phyloP scores from a whole-genome alignment of 208 protist species.

The Angomonas ambiguus region DNA sequence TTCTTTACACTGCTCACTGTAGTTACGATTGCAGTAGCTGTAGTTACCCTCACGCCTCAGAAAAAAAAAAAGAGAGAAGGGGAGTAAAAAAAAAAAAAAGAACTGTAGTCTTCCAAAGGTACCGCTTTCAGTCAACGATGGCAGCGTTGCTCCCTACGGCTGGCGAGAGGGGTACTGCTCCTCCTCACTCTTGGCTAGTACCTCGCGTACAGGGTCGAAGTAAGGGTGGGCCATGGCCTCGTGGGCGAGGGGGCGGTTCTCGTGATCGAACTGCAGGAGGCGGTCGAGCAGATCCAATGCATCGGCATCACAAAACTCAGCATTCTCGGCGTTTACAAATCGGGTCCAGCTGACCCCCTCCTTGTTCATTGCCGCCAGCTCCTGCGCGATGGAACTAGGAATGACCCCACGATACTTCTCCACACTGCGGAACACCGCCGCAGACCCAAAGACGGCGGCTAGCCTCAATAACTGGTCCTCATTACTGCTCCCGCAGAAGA shows the following conservation, averaged over 20 bases:
- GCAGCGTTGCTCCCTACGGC: neutral
- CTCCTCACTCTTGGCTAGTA: constrained; percentile 31
- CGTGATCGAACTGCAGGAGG: constrained; percentile 96
- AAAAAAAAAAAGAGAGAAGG: constrained; percentile 16
- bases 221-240: constrained; percentile 99
- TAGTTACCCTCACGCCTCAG: no score
- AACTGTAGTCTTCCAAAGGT: neutral
- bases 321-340: constrained; percentile 33
- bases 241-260: constrained; percentile 93
- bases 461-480: constrained; percentile 98
- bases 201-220: constrained; percentile 90
- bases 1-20: no score
- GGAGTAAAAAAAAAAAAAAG: constrained; percentile 6
- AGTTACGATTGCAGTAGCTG: no score
- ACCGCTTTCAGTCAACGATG: no score
- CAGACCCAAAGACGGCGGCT: constrained; percentile 94
- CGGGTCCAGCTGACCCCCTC: constrained; percentile 32
- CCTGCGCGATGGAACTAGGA: constrained; percentile 71
- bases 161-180: constrained; percentile 58
- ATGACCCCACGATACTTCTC: constrained; percentile 96
- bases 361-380: constrained; percentile 21
- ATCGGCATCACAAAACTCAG: constrained; percentile 85
- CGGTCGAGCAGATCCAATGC: constrained; percentile 97
- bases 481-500: constrained; percentile 98
- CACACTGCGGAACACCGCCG: constrained; percentile 92